Evolutionary conservation across 192 early-diverging fungal genomes (phyloP).

Genomic region (Backusella psychrophila): DNA sequence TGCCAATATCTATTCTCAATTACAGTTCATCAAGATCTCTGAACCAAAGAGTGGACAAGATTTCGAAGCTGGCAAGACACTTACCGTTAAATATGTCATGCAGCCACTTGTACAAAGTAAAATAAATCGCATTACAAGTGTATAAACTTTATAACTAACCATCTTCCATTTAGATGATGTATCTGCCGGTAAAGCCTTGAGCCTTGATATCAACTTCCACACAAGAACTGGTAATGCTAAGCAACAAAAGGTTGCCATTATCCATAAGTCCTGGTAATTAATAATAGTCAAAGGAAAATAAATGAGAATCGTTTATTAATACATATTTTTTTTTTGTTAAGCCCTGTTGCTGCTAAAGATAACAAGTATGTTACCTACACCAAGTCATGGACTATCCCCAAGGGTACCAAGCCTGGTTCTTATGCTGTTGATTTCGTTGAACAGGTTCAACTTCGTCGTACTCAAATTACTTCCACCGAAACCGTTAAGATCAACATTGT

Average conservation of each 20-base stretch:
- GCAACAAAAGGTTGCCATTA: slow-evolving; percentile 19
- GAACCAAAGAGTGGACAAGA: slow-evolving; percentile 22
- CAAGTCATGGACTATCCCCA: slow-evolving; percentile 29
- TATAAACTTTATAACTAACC: not conserved
- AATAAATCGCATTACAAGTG: too few species aligned
- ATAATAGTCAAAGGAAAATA: not conserved
- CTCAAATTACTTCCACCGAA: slow-evolving; percentile 21
- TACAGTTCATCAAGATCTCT: slow-evolving; percentile 39
- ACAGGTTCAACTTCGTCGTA: slow-evolving; percentile 24
- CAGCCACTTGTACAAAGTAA: slow-evolving; percentile 37
- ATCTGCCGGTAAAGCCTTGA: slow-evolving; percentile 27
- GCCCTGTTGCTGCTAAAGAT: slow-evolving; percentile 29
- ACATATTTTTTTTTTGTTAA: not conserved
- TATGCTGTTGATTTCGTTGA: slow-evolving; percentile 33
- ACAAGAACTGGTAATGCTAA: slow-evolving; percentile 25
- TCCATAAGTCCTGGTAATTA: slow-evolving; percentile 13
- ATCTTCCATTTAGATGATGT: slow-evolving; percentile 11
- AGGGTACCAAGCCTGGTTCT: slow-evolving; percentile 30
- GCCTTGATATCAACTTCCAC: slow-evolving; percentile 31
- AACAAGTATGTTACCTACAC: slow-evolving; percentile 32
- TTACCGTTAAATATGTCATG: slow-evolving; percentile 33
- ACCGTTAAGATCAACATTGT: slow-evolving; percentile 32
- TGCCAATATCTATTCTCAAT: slow-evolving; percentile 28
- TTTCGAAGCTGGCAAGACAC: slow-evolving; percentile 22
- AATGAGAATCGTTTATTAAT: not conserved